Conservation (phyloP, 1,139 yeast species). For the Debaryomycetaceae sp. region DNA sequence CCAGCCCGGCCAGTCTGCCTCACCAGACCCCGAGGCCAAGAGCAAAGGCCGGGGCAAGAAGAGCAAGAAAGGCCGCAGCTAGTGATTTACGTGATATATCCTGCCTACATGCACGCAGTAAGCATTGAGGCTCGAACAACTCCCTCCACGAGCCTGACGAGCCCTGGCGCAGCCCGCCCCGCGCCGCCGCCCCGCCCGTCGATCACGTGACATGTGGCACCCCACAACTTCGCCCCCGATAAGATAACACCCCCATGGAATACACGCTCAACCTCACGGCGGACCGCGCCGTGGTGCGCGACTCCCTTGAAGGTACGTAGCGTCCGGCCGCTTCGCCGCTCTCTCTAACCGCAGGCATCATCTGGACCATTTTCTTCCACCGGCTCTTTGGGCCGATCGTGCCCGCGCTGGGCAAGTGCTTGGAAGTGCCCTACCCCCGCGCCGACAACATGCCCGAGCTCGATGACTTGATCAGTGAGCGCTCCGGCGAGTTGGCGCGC, state of each 20-base stretch:
- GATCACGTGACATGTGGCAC: too few relatives aligned
- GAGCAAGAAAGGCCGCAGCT: too few relatives aligned
- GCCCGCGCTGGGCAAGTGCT: constrained; percentile 47
- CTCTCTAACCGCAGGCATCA: constrained; percentile 41
- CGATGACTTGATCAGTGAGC: constrained; percentile 41
- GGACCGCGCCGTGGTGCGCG: constrained; percentile 41
- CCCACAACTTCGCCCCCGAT: too few relatives aligned
- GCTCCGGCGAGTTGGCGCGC: constrained; percentile 27
- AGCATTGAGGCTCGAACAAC: too few relatives aligned
- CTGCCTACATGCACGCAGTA: too few relatives aligned
- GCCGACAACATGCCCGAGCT: constrained; percentile 40
- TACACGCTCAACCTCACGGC: constrained; percentile 34
- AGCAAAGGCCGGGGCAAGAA: too few relatives aligned
- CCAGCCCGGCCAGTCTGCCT: too few relatives aligned
- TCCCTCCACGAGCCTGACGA: too few relatives aligned
- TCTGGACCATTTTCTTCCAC: constrained; percentile 67
- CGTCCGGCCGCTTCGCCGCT: constrained; percentile 6
- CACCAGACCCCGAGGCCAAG: too few relatives aligned
- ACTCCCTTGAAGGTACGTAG: constrained; percentile 41
- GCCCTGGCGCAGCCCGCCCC: too few relatives aligned
- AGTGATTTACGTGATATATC: too few relatives aligned
- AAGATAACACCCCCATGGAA: constrained; percentile 36
- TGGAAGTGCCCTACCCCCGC: constrained; percentile 43
- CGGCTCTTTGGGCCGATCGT: constrained; percentile 63
- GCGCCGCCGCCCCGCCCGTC: too few relatives aligned